A percentile compares a stretch with the other conserved stretches of the same genome.
Conservation (phyloP, 495 filamentous ascomycete genomes). For the Xylaria acuta region DNA sequence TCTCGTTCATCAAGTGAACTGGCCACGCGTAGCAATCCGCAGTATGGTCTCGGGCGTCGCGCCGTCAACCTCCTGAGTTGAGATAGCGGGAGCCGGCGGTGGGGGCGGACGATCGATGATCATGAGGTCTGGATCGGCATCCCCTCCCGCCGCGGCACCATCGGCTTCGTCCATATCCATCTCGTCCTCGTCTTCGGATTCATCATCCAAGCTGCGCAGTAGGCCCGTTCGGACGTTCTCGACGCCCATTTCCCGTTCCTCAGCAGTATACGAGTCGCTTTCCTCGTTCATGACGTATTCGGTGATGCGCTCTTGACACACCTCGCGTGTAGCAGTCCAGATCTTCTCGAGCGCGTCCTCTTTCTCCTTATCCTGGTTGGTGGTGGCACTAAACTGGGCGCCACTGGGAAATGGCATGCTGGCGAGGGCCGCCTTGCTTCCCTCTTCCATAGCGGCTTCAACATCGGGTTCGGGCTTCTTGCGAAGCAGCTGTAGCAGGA, state of each 20-base stretch:
- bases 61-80: slow-evolving; percentile 41
- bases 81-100: slow-evolving; percentile 38
- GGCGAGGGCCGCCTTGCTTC: slow-evolving; percentile 49
- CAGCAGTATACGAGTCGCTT: slow-evolving; percentile 64
- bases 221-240: slow-evolving; percentile 75
- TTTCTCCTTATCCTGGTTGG: slow-evolving; percentile 27
- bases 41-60: slow-evolving; percentile 56
- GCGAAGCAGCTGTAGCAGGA: slow-evolving; percentile 70
- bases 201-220: slow-evolving; percentile 60
- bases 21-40: slow-evolving; percentile 62
- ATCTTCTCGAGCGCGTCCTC: slow-evolving; percentile 49
- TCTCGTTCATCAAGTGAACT: background rate
- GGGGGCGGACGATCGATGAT: slow-evolving; percentile 49
- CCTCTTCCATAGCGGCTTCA: slow-evolving; percentile 73
- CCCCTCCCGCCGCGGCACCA: slow-evolving; percentile 35
- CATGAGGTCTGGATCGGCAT: slow-evolving; percentile 34
- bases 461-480: slow-evolving; percentile 82
- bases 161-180: slow-evolving; percentile 53
- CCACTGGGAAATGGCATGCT: slow-evolving; percentile 11
- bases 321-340: slow-evolving; percentile 50
- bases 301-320: slow-evolving; percentile 42
- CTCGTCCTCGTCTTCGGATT: slow-evolving; percentile 64
- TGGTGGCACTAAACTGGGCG: background rate
- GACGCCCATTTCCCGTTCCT: slow-evolving; percentile 69
- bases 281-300: slow-evolving; percentile 58